Conservation (phyloP, 1,139 yeast genomes). For the Nakaseomyces bracarensis region DNA sequence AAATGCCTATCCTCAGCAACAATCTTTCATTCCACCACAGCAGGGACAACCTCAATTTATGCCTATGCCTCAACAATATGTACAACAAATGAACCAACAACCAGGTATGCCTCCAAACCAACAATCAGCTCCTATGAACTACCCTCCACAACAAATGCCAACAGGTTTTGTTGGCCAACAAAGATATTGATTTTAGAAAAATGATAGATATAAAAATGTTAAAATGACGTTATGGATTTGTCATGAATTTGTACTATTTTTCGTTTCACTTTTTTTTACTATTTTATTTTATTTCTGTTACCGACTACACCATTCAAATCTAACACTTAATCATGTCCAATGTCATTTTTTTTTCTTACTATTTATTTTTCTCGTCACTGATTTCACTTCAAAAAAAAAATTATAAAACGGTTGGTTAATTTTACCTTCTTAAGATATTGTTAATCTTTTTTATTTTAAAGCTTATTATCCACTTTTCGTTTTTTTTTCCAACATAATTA, state of each 20-base stretch:
- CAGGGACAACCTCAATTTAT: conserved; percentile 18
- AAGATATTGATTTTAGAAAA: background rate
- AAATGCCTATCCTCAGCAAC: conserved; percentile 13
- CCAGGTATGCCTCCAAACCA: conserved; percentile 14
- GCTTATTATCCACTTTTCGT: background rate
- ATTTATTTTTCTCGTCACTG: conserved; percentile 1
- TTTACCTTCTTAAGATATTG: background rate
- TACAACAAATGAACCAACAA: conserved; percentile 12
- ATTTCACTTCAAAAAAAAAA: background rate
- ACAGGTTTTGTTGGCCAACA: conserved; percentile 6
- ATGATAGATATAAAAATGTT: background rate
- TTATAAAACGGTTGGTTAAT: background rate
- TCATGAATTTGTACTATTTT: conserved; percentile 9
- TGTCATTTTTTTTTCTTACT: background rate
- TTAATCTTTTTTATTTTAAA: conserved; percentile 1
- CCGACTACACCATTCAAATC: background rate
- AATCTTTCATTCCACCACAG: conserved; percentile 20
- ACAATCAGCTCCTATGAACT: conserved; percentile 7
- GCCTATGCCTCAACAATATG: conserved; percentile 12
- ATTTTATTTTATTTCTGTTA: conserved; percentile 9
- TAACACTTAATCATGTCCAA: background rate
- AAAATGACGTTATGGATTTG: conserved; percentile 7
- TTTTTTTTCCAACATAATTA: background rate
- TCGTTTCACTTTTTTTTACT: conserved; percentile 8
- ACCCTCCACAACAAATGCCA: conserved; percentile 7